Base-by-base conservation (phyloP, 257 asterid species). In the Lavandula angustifolia region DNA sequence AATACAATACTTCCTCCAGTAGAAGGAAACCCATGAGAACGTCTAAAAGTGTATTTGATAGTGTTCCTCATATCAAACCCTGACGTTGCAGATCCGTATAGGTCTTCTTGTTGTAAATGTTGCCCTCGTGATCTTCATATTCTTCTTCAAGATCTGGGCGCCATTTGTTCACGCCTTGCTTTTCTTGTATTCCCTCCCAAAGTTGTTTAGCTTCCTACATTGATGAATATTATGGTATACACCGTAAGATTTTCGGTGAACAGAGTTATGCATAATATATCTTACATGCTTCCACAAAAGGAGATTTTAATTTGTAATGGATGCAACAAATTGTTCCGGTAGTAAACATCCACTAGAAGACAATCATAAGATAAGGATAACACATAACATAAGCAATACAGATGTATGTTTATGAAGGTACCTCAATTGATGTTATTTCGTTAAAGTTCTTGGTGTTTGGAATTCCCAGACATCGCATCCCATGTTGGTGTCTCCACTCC, bases 401-500 rank as follows among this genome's bases (percentile, higher is more conserved):
- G 27, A 22, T 22, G 12, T 38, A 31, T 37, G 40, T 29, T 12
- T 47, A 34, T 54, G 53, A 55, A 22, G 44, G 48, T 57, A 86
- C 97, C 90, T 88, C 95, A 29, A 91, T 94, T 32, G 89, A 85
- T 64, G 98, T 91, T 55, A 94, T 82, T 79, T 94, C 99, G 32
- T 94, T 94, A 64, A 94, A 94, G 79, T 86, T 94, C 75, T 90
- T 94, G 33, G 98, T 91, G 73, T 94, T 94, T 11, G 98, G 99
- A 70, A 94, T 94, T 66, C 96, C 95, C 62, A 94, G 95, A 67
- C 99, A 94, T 51, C 99, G 84, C 99, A 91, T 94, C 55, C 98
- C 99, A 66, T 94, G 95, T 76, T 91, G 98, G 85, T 94, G 99
- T 49, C 96, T 84, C 94, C 89, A 91, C 77, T 94, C 99, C 85